Conservation (phyloP, 768 basidiomycete species). For the Scleroderma bovista region DNA sequence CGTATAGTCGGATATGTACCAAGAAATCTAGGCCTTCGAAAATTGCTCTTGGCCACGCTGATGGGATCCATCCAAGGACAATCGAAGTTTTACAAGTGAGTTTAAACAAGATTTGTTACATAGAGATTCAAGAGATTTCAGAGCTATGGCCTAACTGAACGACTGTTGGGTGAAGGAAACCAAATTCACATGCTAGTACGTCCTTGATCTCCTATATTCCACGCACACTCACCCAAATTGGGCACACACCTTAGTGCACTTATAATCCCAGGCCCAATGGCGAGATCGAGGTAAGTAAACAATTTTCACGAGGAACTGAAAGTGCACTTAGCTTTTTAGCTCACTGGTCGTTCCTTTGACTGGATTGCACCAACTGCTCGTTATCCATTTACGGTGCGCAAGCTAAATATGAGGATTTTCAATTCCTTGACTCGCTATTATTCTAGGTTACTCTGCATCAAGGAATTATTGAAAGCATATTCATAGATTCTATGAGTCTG, state of each 20-base stretch:
- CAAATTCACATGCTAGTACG: constrained; percentile 67
- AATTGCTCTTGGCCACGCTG: no score
- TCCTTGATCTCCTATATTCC: not conserved
- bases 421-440: not conserved
- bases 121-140: constrained; percentile 18
- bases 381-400: constrained; percentile 63
- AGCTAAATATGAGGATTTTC: not conserved
- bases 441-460: constrained; percentile 30
- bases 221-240: not conserved
- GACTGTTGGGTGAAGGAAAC: constrained; percentile 55
- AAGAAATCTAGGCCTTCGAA: no score
- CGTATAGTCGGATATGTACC: no score
- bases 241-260: constrained; percentile 58
- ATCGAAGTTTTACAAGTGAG: no score
- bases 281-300: constrained; percentile 54
- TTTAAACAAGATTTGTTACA: not conserved
- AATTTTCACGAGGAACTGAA: not conserved
- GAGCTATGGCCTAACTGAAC: constrained; percentile 75
- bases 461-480: no score
- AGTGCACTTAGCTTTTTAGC: constrained; percentile 32
- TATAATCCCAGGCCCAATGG: constrained; percentile 61
- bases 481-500: no score
- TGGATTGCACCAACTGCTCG: constrained; percentile 57
- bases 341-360: constrained; percentile 57
- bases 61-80: no score